Evolutionary conservation across 2,329 filamentous ascomycete genomes (phyloP).

Genomic region (Aspergillus melleus): DNA sequence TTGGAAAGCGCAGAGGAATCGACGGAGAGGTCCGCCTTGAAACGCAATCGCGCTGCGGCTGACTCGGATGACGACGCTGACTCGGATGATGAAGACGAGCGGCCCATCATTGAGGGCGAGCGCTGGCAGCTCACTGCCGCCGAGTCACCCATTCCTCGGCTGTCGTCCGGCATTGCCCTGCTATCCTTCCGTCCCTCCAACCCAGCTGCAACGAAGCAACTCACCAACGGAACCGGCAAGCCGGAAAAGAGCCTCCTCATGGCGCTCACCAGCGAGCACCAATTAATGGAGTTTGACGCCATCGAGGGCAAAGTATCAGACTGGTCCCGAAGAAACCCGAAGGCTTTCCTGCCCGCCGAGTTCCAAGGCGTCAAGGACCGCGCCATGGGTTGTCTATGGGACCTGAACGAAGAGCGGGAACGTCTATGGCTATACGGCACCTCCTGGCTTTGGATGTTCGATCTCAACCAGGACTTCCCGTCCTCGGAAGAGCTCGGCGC

Average conservation of each 20-base stretch:
- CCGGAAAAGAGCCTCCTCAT: conserved; percentile 56
- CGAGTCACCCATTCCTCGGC: conserved; percentile 66
- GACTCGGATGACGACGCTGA: conserved; percentile 49
- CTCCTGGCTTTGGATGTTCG: conserved; percentile 89
- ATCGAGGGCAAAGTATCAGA: conserved; percentile 73
- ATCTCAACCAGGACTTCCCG: conserved; percentile 70
- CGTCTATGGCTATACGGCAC: conserved; percentile 86
- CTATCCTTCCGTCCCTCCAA: conserved; percentile 64
- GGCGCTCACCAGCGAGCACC: conserved; percentile 62
- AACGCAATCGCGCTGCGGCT: conserved; percentile 42
- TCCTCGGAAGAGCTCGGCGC: conserved; percentile 32
- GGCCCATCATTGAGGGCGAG: conserved; percentile 57
- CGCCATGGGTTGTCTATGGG: conserved; percentile 83
- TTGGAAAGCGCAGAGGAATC: conserved; percentile 54
- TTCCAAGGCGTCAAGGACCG: conserved; percentile 75
- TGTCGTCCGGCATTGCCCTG: conserved; percentile 64
- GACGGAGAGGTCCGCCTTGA: conserved; percentile 41
- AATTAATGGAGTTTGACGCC: conserved; percentile 78
- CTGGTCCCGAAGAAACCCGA: conserved; percentile 83
- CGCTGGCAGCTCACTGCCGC: conserved; percentile 75
- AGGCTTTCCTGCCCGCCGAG: conserved; percentile 69
- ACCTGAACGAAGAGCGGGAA: conserved; percentile 56
- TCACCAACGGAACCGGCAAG: conserved; percentile 51
- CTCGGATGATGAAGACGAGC: conserved; percentile 52
- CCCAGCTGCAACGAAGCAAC: conserved; percentile 20